These are phyloP conservation scores for Tetradesmus obliquus DNA, from an alignment of 139 green algal genomes.

Conservation along the genomic window DNA sequence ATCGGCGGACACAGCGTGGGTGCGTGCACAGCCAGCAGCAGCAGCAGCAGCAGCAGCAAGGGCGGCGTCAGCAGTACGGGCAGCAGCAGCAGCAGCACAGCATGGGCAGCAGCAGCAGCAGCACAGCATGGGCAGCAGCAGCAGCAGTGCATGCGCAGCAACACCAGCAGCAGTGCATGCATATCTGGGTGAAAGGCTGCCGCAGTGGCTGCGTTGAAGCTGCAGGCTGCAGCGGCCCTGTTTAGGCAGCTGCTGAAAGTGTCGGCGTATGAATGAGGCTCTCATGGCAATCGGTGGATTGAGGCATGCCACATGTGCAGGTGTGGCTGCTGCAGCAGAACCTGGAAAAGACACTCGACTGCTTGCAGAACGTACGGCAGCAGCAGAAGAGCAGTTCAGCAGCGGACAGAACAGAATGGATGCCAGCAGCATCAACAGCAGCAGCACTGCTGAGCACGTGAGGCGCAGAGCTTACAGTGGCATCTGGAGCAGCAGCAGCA, in stretches of 20 bases:
- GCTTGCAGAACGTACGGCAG: too few species aligned
- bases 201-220: neutral
- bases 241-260: too few species aligned
- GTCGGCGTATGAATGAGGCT: too few species aligned
- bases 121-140: neutral
- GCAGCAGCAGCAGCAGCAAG: neutral
- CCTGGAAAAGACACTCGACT: too few species aligned
- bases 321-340: too few species aligned
- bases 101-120: neutral
- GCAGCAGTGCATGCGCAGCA: neutral
- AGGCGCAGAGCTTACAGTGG: neutral
- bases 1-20: constrained; percentile 96
- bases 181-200: too few species aligned
- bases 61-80: neutral
- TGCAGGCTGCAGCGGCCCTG: neutral
- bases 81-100: neutral
- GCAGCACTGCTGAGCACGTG: neutral
- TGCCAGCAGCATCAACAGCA: neutral
- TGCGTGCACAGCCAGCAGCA: constrained; percentile 34
- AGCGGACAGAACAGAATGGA: too few species aligned
- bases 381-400: neutral
- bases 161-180: neutral
- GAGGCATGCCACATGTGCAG: too few species aligned
- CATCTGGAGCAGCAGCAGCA: neutral
- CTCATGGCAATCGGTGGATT: too few species aligned